phyloP scores from a whole-genome alignment of 306 rosid genomes.

The Cicer bijugum region DNA sequence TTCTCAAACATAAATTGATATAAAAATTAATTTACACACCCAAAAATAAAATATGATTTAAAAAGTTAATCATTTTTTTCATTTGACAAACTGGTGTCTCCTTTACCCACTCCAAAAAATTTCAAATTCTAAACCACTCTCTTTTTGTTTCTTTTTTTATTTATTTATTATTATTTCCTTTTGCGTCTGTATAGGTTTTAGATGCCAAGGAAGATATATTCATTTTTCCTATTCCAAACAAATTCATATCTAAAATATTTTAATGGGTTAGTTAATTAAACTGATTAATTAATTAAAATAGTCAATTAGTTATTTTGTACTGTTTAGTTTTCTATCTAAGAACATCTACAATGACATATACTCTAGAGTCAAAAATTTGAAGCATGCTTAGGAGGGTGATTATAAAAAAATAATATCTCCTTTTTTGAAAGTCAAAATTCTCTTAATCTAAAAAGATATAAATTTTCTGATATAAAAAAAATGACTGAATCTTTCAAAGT shows the following conservation, averaged over 20 bases:
- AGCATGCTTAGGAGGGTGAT: too few species aligned
- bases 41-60: not conserved
- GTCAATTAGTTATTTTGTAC: too few species aligned
- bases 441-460: constrained; percentile 45
- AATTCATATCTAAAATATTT: not conserved
- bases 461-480: constrained; percentile 47
- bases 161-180: too few species aligned
- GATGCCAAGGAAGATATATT: constrained; percentile 20
- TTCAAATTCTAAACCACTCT: not conserved
- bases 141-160: not conserved
- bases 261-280: too few species aligned
- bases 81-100: not conserved
- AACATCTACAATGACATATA: too few species aligned
- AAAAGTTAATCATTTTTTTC: not conserved
- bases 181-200: not conserved
- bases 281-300: too few species aligned
- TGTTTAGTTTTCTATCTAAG: too few species aligned
- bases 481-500: constrained; percentile 54
- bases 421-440: constrained; percentile 49
- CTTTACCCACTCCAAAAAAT: too few species aligned
- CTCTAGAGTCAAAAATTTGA: too few species aligned
- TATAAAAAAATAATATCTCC: too few species aligned
- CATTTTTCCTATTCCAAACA: not conserved
- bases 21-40: not conserved
- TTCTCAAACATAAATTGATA: not conserved